phyloP scores from a whole-genome alignment of 495 filamentous ascomycete species.

The Aspergillus coremiiformis region DNA sequence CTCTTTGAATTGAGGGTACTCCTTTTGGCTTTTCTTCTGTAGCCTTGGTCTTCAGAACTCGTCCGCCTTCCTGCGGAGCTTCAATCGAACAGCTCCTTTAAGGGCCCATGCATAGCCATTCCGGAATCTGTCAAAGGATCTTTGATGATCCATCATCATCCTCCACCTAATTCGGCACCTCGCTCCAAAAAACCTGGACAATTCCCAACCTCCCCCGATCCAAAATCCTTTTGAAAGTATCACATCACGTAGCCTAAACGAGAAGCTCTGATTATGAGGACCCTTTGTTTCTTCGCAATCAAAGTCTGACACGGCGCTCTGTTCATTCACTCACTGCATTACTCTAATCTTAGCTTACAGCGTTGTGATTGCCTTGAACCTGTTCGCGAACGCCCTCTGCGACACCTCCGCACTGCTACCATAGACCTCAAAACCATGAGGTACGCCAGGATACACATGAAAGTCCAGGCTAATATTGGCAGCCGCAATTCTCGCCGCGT shows the following conservation, averaged over 20 bases:
- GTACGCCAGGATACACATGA: constrained; percentile 20
- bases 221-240: background rate
- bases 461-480: constrained; percentile 20
- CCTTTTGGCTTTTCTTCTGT: background rate
- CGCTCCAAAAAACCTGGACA: background rate
- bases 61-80: constrained; percentile 4
- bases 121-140: constrained; percentile 5
- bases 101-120: constrained; percentile 1
- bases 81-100: background rate
- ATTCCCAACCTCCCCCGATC: background rate
- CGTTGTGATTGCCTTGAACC: background rate
- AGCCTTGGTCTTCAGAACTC: background rate
- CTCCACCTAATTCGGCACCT: too few species aligned
- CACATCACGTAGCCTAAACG: background rate
- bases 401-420: constrained; percentile 1
- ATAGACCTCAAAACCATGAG: constrained; percentile 22
- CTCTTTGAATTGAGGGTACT: background rate
- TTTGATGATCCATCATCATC: constrained; percentile 5
- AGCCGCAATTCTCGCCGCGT: constrained; percentile 10
- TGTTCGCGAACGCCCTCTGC: background rate
- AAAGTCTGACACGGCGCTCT: background rate
- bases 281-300: background rate
- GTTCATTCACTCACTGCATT: background rate
- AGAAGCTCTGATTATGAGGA: too few species aligned
- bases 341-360: background rate